These are phyloP conservation scores for Globisporangium cylindrosporum DNA, from an alignment of 352 stramenopile genomes.

Conservation along the genomic window DNA sequence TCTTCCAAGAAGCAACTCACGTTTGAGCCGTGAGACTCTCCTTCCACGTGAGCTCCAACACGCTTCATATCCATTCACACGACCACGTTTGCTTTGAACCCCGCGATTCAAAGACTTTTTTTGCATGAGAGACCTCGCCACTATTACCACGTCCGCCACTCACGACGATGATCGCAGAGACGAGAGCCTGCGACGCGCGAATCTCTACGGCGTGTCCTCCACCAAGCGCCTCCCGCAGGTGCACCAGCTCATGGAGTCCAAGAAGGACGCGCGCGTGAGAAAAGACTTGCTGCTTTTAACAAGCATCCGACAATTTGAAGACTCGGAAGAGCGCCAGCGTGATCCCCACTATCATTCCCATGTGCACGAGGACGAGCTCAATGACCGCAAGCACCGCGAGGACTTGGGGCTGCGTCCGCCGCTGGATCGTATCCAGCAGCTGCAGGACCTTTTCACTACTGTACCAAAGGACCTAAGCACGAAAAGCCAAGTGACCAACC, in stretches of 20 bases:
- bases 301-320: constrained; percentile 13
- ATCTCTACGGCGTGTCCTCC: constrained; percentile 39
- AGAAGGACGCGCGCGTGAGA: constrained; percentile 37
- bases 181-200: constrained; percentile 34
- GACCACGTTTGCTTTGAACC: not conserved
- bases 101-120: not conserved
- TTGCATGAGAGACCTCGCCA: constrained; percentile 5
- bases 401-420: constrained; percentile 41
- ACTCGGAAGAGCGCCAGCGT: constrained; percentile 7
- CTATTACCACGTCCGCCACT: not conserved
- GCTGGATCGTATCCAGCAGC: constrained; percentile 40
- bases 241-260: constrained; percentile 16
- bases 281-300: constrained; percentile 41
- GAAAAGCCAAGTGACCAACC: constrained; percentile 5
- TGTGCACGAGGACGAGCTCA: constrained; percentile 45
- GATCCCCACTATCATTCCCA: constrained; percentile 1
- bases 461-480: constrained; percentile 35
- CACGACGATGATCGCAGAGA: not conserved
- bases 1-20: not conserved
- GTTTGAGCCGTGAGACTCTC: not conserved
- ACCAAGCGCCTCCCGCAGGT: constrained; percentile 35
- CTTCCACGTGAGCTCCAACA: not conserved
- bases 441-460: constrained; percentile 50
- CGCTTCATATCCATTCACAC: not conserved
- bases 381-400: constrained; percentile 51